These are phyloP conservation scores for Elaeis oleifera DNA, from an alignment of 202 grass and related monocot genomes.

Conservation along the genomic window DNA sequence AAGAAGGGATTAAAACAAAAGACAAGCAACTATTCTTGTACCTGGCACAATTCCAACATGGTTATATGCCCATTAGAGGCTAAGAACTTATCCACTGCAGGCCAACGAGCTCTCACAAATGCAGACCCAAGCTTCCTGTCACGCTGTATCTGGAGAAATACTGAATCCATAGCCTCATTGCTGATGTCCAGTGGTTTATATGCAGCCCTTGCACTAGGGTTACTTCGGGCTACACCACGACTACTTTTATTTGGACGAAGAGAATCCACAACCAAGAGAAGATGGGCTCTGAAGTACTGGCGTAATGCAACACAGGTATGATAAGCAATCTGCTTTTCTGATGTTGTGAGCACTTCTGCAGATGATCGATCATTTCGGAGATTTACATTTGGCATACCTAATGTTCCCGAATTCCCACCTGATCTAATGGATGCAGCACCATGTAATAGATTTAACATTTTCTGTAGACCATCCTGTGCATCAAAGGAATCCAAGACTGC, in stretches of 20 bases:
- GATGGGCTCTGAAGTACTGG: constrained; percentile 91
- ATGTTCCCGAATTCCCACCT: constrained; percentile 46
- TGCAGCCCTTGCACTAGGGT: constrained; percentile 59
- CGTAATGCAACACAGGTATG: constrained; percentile 89
- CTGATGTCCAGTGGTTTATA: constrained; percentile 93
- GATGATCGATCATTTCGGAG: constrained; percentile 46
- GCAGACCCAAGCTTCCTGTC: constrained; percentile 89
- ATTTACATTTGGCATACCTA: constrained; percentile 54
- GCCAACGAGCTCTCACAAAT: constrained; percentile 77
- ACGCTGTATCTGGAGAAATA: constrained; percentile 87
- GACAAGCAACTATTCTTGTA: constrained; percentile 18
- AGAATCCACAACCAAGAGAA: constrained; percentile 84
- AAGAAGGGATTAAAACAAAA: no score
- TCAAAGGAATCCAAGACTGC: constrained; percentile 91
- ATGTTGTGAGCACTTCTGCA: constrained; percentile 65
- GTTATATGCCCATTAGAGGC: constrained; percentile 77
- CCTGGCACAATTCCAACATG: constrained; percentile 90
- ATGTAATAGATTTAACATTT: constrained; percentile 74
- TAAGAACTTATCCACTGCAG: constrained; percentile 74
- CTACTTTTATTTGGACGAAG: constrained; percentile 78
- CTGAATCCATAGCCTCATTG: constrained; percentile 86
- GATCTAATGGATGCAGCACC: constrained; percentile 69
- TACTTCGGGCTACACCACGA: constrained; percentile 63
- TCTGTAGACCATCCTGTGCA: constrained; percentile 70
- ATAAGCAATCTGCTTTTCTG: constrained; percentile 94